These are phyloP conservation scores for Chlorophyllum brunneum DNA, from an alignment of 768 basidiomycete genomes.

Conservation along the genomic window DNA sequence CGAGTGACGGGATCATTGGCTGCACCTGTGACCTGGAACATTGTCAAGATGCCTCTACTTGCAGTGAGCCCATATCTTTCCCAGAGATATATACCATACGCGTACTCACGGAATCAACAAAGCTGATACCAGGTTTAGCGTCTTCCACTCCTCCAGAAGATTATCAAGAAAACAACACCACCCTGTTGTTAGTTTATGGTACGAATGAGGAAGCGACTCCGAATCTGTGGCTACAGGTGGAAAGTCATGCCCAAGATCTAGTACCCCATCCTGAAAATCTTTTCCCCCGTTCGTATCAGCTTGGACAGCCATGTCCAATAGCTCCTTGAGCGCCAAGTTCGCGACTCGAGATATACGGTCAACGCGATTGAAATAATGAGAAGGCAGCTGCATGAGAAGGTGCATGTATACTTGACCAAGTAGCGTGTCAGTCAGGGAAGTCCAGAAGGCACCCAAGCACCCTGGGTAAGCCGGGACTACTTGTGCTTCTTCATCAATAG, in stretches of 20 bases:
- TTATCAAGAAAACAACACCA: constrained; percentile 27
- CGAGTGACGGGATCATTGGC: constrained; percentile 47
- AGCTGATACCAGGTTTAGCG: constrained; percentile 25
- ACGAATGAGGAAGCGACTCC: constrained; percentile 15
- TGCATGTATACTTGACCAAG: not conserved
- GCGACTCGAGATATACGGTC: constrained; percentile 62
- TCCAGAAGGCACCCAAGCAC: not conserved
- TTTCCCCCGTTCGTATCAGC: constrained; percentile 11
- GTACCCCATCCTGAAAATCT: not conserved
- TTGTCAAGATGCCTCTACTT: constrained; percentile 27
- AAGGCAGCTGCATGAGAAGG: constrained; percentile 1
- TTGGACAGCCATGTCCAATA: constrained; percentile 38
- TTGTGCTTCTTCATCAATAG: not conserved
- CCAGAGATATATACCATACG: no score
- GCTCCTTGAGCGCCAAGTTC: constrained; percentile 53
- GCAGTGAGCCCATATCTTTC: no score
- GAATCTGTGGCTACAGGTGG: not conserved
- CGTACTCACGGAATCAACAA: constrained; percentile 22
- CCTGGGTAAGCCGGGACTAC: not conserved
- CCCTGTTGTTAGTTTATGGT: constrained; percentile 16
- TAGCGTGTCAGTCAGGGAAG: not conserved
- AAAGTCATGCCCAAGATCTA: not conserved
- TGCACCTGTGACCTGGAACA: constrained; percentile 31
- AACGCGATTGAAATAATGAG: constrained; percentile 33
- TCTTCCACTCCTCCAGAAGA: constrained; percentile 26